Evolutionary conservation across 176 grass and related monocot species (phyloP).

Genomic region (Ensete glaucum): DNA sequence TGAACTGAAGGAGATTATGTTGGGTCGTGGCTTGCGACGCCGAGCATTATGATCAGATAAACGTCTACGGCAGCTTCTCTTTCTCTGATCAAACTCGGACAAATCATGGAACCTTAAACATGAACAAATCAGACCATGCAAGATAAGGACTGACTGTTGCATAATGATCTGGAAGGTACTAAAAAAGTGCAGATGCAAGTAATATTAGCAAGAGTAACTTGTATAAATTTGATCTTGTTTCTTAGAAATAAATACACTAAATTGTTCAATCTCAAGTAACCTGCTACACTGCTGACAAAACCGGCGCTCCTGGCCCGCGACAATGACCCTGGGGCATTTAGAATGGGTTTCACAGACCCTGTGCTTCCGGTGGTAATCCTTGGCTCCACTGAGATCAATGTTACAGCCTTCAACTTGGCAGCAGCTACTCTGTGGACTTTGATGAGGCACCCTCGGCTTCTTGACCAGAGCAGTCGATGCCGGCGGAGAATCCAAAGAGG

Average conservation of each 20-base stretch:
- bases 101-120: slow-evolving; percentile 80
- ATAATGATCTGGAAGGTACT: background rate
- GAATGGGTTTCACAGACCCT: slow-evolving; percentile 72
- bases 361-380: slow-evolving; percentile 91
- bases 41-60: slow-evolving; percentile 92
- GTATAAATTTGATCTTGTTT: background rate
- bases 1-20: slow-evolving; percentile 61
- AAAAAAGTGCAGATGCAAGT: background rate
- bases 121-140: slow-evolving; percentile 24
- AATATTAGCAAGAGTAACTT: no score
- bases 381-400: slow-evolving; percentile 62
- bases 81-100: slow-evolving; percentile 86
- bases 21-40: slow-evolving; percentile 66
- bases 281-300: slow-evolving; percentile 99
- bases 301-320: slow-evolving; percentile 71
- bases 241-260: slow-evolving; percentile 1
- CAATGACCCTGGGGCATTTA: slow-evolving; percentile 57
- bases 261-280: slow-evolving; percentile 28
- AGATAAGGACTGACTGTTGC: background rate
- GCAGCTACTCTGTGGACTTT: background rate
- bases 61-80: slow-evolving; percentile 80
- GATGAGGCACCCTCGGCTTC: slow-evolving; percentile 6
- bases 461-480: background rate
- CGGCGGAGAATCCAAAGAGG: background rate
- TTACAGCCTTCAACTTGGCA: slow-evolving; percentile 97